phyloP scores from a whole-genome alignment of 2,329 filamentous ascomycete species.

The Fusarium tricinctum region DNA sequence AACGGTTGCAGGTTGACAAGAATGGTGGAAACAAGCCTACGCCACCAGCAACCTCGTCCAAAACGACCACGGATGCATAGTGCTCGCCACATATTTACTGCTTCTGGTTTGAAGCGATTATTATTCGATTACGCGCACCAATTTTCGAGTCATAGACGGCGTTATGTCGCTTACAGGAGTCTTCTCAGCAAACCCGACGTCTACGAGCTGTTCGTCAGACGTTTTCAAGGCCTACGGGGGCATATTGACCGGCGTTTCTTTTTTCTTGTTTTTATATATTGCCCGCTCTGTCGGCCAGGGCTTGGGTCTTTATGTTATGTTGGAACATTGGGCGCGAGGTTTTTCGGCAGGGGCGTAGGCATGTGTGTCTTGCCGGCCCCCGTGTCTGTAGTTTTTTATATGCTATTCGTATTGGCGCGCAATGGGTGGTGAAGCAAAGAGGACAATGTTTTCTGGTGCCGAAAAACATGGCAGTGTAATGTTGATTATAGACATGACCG shows the following conservation, averaged over 20 bases:
- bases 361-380: conserved; percentile 19
- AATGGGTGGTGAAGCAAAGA: conserved; percentile 6
- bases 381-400: conserved; percentile 15
- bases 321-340: neutral
- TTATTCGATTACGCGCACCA: neutral
- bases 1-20: conserved; percentile 53
- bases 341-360: conserved; percentile 7
- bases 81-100: neutral
- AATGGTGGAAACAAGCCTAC: conserved; percentile 34
- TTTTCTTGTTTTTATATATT: conserved; percentile 14
- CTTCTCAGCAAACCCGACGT: conserved; percentile 9
- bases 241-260: conserved; percentile 23
- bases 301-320: conserved; percentile 11
- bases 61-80: conserved; percentile 35
- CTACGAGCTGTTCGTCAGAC: conserved; percentile 15
- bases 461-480: conserved; percentile 23
- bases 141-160: conserved; percentile 5
- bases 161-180: conserved; percentile 20
- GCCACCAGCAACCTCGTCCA: conserved; percentile 12
- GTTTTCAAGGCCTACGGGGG: neutral
- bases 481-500: conserved; percentile 26
- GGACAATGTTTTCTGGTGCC: conserved; percentile 2
- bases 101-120: neutral
- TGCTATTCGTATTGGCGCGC: conserved; percentile 15
- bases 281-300: conserved; percentile 5